Evolutionary conservation across 1,139 yeast genomes (phyloP), one percentile per base, ranked within the genome.

Genomic region (Cylindricascospora bacillispora): DNA sequence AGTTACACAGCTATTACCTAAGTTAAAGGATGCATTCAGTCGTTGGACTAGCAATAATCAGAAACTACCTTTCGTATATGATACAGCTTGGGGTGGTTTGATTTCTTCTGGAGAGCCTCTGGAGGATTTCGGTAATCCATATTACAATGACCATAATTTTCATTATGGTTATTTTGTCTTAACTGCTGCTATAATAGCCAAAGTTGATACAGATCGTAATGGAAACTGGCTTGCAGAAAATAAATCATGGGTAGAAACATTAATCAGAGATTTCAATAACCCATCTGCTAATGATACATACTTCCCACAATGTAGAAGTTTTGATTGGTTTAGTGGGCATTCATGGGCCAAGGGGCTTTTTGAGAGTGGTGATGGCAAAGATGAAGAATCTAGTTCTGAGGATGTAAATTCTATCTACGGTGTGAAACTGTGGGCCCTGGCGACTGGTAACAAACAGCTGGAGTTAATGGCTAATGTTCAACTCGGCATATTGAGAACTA

Each of bases 291-390:
- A 65, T 5, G 75, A 79, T 47, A 31, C 52, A 1, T 67, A 63
- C 46, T 79, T 77, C 65, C 89, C 89, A n/a, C 77, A 70, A 4
- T 76, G 70, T 22, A 66, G 92, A 54, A 67, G 77, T 38, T 79
- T 78, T 55, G 89, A 78, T 49, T 79, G 85, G 79, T 79, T 59
- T 52, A 65, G 67, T 34, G 92, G 92, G 2, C 89, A 79, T 49
- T 74, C 85, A 6, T 79, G 82, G 79, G 92, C 92, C 1, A 74
- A 73, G 40, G 92, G 92, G 4, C 57, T 79, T 19, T 77, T 72
- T 50, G 70, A 70, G 10, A 69, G 77, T 43, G 82, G 81, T 20
- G 89, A 79, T 50, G 89, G 89, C 30, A 75, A 75, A 46, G 81
- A 79, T 51, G 76, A 79, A 56, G 92, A 79, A 52, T 74, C 83